phyloP scores from a whole-genome alignment of 2,329 filamentous ascomycete genomes.

The Geosmithia morbida region DNA sequence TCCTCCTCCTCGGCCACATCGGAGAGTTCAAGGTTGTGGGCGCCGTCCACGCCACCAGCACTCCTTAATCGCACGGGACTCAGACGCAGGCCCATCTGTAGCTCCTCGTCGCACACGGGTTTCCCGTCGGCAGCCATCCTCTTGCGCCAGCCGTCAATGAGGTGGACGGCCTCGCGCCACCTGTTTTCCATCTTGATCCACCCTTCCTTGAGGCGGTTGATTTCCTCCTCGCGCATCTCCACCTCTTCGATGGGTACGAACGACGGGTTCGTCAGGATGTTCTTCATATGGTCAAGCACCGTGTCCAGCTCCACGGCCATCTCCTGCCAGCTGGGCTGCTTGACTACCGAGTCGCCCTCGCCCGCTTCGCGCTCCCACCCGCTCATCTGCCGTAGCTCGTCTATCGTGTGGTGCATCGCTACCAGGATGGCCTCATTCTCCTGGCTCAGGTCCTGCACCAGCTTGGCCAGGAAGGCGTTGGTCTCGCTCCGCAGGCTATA shows the following conservation, averaged over 20 bases:
- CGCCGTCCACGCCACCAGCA: constrained; percentile 29
- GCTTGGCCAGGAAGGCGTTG: constrained; percentile 74
- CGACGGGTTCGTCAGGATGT: constrained; percentile 82
- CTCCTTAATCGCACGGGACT: constrained; percentile 42
- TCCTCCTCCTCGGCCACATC: constrained; percentile 33
- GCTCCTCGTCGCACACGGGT: constrained; percentile 53
- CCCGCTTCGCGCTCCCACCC: constrained; percentile 28
- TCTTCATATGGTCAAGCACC: constrained; percentile 68
- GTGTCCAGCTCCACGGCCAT: constrained; percentile 61
- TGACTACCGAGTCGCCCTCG: constrained; percentile 15
- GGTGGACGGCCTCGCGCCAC: constrained; percentile 76
- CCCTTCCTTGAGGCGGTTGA: constrained; percentile 64
- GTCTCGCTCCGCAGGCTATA: constrained; percentile 74
- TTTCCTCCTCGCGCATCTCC: constrained; percentile 82
- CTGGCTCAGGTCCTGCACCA: constrained; percentile 72
- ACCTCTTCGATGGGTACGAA: constrained; percentile 95
- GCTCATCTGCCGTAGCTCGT: constrained; percentile 56
- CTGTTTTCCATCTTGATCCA: constrained; percentile 89
- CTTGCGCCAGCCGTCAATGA: constrained; percentile 88
- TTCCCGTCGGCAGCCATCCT: constrained; percentile 59
- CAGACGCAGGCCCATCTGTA: constrained; percentile 53
- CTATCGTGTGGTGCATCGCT: constrained; percentile 57
- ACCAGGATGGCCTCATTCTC: constrained; percentile 77
- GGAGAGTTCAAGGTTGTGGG: constrained; percentile 22
- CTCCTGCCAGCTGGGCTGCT: constrained; percentile 38